Evolutionary conservation across 768 basidiomycete genomes (phyloP), one percentile per base, ranked within the genome.

Genomic region (Galerina marginata): DNA sequence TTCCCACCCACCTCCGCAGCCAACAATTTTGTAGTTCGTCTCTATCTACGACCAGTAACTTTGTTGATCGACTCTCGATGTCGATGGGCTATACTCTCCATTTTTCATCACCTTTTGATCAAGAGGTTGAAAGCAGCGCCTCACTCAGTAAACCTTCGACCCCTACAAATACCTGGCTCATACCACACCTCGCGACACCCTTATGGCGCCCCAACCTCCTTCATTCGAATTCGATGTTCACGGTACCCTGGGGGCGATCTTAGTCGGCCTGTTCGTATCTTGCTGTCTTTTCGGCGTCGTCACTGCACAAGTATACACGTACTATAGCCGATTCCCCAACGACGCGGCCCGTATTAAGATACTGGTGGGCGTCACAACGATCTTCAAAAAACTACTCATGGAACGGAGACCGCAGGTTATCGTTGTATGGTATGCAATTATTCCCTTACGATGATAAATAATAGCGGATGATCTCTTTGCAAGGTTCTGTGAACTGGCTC

Each of bases 231-330:
- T 20, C 36, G 20, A 2, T 16, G 15, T 51, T 14, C 11, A 51
- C n/a, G 39, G 15, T 20, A 62, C 57, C 10, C 9, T 59, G 3
- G 61, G 61, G 23, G 56, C 61, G 9, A 9, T 59, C 42, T 54
- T 44, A 15, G 37, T 54, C 23, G 61, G 61, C 1, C 44, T 49
- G 16, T 42, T 55, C 20, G 9, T 62, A 12, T 62, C 61, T 10
- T 46, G 38, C 9, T 38, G 54, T 20, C 44, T 62, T 7, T 62
- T 58, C 37, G 61, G 61, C 1, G 33, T 62, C n/a, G 36, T 59
- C 5, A 47, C 47, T 5, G 44, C 59, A 11, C 61, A 62, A 29
- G 23, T 29, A 10, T 62, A 58, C 16, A 29, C 42, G 20, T 62
- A 62, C 39, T 59, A 47, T 25, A 47, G n/a, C 15, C 50, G 29